These are phyloP conservation scores for Boletus insuetus DNA, from an alignment of 768 basidiomycete genomes.

Conservation along the genomic window DNA sequence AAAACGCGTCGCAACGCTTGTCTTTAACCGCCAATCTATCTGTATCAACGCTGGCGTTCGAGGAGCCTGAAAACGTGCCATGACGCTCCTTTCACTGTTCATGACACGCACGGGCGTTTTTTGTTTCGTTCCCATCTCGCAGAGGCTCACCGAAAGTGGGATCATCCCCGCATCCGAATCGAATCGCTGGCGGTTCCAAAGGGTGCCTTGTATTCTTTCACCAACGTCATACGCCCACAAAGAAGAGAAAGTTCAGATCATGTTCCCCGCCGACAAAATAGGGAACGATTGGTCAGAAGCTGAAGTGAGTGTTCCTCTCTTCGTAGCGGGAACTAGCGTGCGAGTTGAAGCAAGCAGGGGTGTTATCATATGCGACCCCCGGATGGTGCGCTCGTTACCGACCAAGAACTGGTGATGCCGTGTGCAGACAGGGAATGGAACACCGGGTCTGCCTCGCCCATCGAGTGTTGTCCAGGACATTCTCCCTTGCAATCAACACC, in stretches of 20 bases:
- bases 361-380: neutral
- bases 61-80: neutral
- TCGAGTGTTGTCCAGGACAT: neutral
- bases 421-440: neutral
- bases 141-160: slow-evolving; percentile 23
- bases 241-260: neutral
- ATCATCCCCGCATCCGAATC: slow-evolving; percentile 10
- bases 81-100: slow-evolving; percentile 24
- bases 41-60: neutral
- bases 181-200: slow-evolving; percentile 2
- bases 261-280: neutral
- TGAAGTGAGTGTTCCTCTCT: slow-evolving; percentile 4
- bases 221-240: neutral
- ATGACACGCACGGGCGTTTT: slow-evolving; percentile 25
- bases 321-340: neutral
- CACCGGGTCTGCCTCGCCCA: neutral
- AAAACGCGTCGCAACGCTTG: slow-evolving; percentile 1
- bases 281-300: neutral
- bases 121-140: slow-evolving; percentile 27
- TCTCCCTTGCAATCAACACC: neutral
- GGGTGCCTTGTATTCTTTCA: neutral
- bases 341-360: slow-evolving; percentile 1
- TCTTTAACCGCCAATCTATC: neutral
- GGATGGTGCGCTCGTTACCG: neutral
- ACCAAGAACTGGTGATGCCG: neutral